Base-by-base conservation (phyloP, 2,329 filamentous ascomycete genomes). In the Plectosphaerella cucumerina region DNA sequence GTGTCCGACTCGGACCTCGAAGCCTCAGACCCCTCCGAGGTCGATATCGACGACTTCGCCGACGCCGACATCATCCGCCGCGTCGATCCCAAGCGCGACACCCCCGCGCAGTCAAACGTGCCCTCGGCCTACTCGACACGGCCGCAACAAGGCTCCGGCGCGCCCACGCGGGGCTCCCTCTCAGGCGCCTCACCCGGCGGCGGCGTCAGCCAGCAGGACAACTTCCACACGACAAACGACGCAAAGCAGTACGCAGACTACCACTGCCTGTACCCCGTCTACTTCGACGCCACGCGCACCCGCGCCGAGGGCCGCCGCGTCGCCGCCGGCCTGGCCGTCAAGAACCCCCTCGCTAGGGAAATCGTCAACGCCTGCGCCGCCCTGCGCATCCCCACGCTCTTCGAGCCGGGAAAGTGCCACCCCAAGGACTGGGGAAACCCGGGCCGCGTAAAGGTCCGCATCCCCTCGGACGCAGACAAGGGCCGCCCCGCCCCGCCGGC, bases 401-500 rank as follows among this genome's bases (percentile, higher is more conserved):
- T 97, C 67, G 94, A 99, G 73, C 90, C 92, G 1, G 87, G 88
- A 65, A 96, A 96, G 76, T 81, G 85, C 54, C 94, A 99, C 70
- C 94, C 94, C 6, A 93, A 94, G 72, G 94, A 99, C 75, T 99
- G 94, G 94, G 86, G 87, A 51, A 99, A 99, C 73, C 94, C 94
- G 12, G 94, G 94, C 4, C 81, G 94, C 53, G 89, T 97, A 56
- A 85, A 89, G 60, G 84, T 97, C 47, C 51, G 53, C 44, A 48
- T 55, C 18, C 55, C 50, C 10, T 48, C 45, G n/a, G 52, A 56
- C 22, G 47, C 53, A 23, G 53, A 46, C 8, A 44, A 34, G 26
- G 53, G 53, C 37, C 45, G 34, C 20, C 73, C 86, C 63, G 74
- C 97, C n/a, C 26, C 26, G 26, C 26, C 26, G 3, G 87, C 83